These are phyloP conservation scores for Gyrodon lividus DNA, from an alignment of 768 basidiomycete species.

Conservation along the genomic window DNA sequence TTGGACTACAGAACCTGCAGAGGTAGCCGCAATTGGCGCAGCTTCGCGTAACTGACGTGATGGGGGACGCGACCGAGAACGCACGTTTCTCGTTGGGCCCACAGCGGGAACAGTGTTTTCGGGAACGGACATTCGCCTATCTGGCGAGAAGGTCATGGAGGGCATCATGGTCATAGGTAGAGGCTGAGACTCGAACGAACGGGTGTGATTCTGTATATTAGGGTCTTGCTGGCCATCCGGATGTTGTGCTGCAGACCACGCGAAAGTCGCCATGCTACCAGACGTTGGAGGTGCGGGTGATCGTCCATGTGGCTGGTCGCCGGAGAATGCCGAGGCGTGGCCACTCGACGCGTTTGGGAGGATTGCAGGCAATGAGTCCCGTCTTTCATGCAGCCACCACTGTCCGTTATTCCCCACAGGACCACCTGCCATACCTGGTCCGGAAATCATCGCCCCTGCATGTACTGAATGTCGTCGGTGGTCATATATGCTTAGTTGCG, in stretches of 20 bases:
- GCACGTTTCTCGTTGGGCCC: constrained; percentile 51
- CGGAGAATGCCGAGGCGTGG: constrained; percentile 57
- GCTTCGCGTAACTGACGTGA: constrained; percentile 54
- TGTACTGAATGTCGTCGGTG: constrained; percentile 80
- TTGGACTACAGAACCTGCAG: constrained; percentile 34
- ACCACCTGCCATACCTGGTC: constrained; percentile 25
- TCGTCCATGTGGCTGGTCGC: constrained; percentile 64
- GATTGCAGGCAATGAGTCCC: constrained; percentile 71
- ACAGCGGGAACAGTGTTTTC: constrained; percentile 48
- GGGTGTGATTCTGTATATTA: constrained; percentile 39
- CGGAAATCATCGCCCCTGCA: constrained; percentile 44
- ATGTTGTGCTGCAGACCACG: constrained; percentile 61
- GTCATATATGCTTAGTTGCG: constrained; percentile 65
- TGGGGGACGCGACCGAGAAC: constrained; percentile 69
- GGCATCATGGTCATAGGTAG: constrained; percentile 52
- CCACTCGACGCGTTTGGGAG: constrained; percentile 60
- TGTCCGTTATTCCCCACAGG: constrained; percentile 30
- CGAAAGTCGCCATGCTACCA: constrained; percentile 64
- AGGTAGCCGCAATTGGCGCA: constrained; percentile 39
- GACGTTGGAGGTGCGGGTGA: constrained; percentile 56
- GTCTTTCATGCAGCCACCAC: constrained; percentile 66
- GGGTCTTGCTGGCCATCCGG: constrained; percentile 46
- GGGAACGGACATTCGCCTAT: constrained; percentile 78
- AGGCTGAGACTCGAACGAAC: constrained; percentile 51
- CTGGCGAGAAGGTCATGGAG: constrained; percentile 54